Evolutionary conservation across 2,329 filamentous ascomycete species (phyloP).

Genomic region (Alternaria metachromatica): DNA sequence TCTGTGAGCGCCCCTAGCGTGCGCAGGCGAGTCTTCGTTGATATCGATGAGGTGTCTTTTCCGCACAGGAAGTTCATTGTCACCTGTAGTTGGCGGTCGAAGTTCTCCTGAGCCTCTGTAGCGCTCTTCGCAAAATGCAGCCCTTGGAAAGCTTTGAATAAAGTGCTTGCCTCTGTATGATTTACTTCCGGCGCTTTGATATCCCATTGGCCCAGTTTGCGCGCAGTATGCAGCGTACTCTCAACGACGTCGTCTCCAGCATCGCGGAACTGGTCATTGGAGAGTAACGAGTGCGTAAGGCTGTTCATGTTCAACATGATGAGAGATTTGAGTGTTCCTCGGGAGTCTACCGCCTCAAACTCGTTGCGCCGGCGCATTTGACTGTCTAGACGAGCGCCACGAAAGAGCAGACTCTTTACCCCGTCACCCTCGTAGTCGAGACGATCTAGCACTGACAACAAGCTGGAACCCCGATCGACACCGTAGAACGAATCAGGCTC

Average conservation of each 20-base stretch:
- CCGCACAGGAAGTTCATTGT: slow-evolving; percentile 50
- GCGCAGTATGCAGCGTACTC: slow-evolving; percentile 78
- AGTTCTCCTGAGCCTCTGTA: slow-evolving; percentile 59
- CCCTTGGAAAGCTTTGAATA: slow-evolving; percentile 83
- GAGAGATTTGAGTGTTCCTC: slow-evolving; percentile 77
- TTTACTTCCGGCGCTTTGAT: slow-evolving; percentile 73
- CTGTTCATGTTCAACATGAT: slow-evolving; percentile 84
- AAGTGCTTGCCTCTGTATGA: slow-evolving; percentile 68
- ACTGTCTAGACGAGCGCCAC: slow-evolving; percentile 89
- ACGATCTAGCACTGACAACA: slow-evolving; percentile 78
- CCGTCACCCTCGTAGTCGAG: slow-evolving; percentile 91
- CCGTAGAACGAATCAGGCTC: slow-evolving; percentile 98
- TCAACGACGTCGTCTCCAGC: slow-evolving; percentile 67
- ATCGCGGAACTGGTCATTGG: slow-evolving; percentile 68
- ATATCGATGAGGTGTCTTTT: slow-evolving; percentile 31
- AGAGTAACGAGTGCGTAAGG: slow-evolving; percentile 79
- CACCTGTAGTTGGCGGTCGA: slow-evolving; percentile 67
- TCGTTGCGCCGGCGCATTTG: slow-evolving; percentile 70
- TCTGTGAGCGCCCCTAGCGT: slow-evolving; percentile 77
- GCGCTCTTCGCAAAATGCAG: slow-evolving; percentile 71
- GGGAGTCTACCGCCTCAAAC: slow-evolving; percentile 64
- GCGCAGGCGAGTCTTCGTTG: slow-evolving; percentile 35
- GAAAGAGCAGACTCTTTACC: slow-evolving; percentile 84
- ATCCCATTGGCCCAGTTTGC: slow-evolving; percentile 90
- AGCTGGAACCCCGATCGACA: slow-evolving; percentile 76